Evolutionary conservation across 2,329 filamentous ascomycete species (phyloP).

Genomic region (Exserohilum turcica): DNA sequence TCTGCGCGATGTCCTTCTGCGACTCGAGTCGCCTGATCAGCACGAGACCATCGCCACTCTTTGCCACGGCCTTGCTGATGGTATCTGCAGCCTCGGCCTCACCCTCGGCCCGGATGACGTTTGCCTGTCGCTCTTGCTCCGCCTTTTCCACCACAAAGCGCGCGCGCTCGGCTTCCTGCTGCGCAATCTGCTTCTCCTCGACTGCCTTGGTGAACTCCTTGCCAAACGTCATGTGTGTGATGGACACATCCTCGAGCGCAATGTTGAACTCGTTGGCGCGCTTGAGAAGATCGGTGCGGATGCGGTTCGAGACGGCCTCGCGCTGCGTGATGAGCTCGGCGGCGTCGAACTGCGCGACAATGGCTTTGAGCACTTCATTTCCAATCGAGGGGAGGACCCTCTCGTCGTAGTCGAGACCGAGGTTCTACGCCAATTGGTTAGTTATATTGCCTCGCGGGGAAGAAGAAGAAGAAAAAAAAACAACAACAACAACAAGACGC

Average conservation of each 20-base stretch:
- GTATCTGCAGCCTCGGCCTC: constrained; percentile 96
- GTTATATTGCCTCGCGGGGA: too few relatives aligned
- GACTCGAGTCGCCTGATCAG: constrained; percentile 98
- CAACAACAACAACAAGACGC: too few relatives aligned
- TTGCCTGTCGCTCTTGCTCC: constrained; percentile 98
- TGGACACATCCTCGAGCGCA: constrained; percentile 96
- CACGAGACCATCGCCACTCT: constrained; percentile 89
- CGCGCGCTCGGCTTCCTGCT: constrained; percentile 96
- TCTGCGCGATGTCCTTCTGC: constrained; percentile 91
- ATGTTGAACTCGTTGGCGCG: constrained; percentile 98
- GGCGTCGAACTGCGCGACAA: constrained; percentile 60
- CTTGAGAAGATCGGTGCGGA: constrained; percentile 87
- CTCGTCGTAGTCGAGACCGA: constrained; percentile 95
- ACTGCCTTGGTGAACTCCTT: constrained; percentile 98
- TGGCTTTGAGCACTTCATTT: constrained; percentile 61
- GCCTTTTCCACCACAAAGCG: constrained; percentile 98
- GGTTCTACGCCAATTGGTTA: constrained; percentile 66
- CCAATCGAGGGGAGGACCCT: constrained; percentile 60
- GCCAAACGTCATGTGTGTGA: constrained; percentile 99
- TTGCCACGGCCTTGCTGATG: constrained; percentile 90
- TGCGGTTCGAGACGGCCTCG: constrained; percentile 93
- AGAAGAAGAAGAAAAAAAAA: too few relatives aligned
- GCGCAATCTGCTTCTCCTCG: constrained; percentile 99
- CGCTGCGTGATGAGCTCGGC: constrained; percentile 88
- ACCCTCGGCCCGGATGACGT: constrained; percentile 96